phyloP scores from a whole-genome alignment of 495 filamentous ascomycete species.

The Xylona heveae region DNA sequence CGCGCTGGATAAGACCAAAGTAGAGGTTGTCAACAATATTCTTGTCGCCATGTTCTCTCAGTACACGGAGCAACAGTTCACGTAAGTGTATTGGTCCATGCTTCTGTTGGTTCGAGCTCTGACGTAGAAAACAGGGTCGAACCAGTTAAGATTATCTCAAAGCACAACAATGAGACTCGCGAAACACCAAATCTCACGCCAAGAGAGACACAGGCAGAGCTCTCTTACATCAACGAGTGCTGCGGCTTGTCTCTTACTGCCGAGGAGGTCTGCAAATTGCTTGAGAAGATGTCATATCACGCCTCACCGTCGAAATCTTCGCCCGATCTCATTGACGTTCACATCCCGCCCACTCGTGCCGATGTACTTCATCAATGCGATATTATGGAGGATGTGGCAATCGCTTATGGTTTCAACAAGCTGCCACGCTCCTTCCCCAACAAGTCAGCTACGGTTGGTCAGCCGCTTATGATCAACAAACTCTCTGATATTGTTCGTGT shows the following conservation, averaged over 20 bases:
- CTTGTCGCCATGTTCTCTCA: constrained; percentile 94
- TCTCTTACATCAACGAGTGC: constrained; percentile 83
- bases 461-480: constrained; percentile 82
- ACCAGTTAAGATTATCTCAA: constrained; percentile 73
- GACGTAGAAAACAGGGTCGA: constrained; percentile 63
- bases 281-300: constrained; percentile 69
- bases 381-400: constrained; percentile 95
- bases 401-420: constrained; percentile 91
- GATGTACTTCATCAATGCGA: constrained; percentile 93
- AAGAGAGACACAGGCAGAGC: constrained; percentile 55
- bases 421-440: constrained; percentile 68
- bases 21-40: constrained; percentile 86
- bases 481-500: constrained; percentile 76
- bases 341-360: constrained; percentile 70
- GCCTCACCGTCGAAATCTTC: constrained; percentile 48
- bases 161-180: constrained; percentile 69
- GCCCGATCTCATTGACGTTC: constrained; percentile 48
- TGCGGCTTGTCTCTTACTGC: constrained; percentile 59
- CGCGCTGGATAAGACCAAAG: constrained; percentile 89
- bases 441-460: constrained; percentile 64
- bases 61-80: constrained; percentile 76
- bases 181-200: constrained; percentile 59
- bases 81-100: constrained; percentile 19
- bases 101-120: too few species aligned
- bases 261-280: constrained; percentile 45